Percentiles rank a stretch among this genome's conserved stretches.
phyloP scores from a whole-genome alignment of 2,329 filamentous ascomycete species.

The Colletotrichum cuscutae region DNA sequence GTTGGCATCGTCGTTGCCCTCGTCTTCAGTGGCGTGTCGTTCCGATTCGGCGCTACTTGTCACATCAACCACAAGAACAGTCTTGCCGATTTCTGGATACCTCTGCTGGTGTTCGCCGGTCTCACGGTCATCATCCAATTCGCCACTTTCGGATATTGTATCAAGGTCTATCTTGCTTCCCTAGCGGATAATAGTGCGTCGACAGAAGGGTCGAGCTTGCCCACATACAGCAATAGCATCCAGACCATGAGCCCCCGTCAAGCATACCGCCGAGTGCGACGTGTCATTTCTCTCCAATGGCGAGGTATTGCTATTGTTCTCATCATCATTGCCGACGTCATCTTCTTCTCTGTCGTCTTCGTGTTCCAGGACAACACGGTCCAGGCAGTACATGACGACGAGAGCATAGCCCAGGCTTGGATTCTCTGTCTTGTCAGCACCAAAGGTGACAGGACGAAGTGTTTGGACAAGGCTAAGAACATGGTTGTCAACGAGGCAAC shows the following conservation, averaged over 20 bases:
- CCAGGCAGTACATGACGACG: conserved; percentile 65
- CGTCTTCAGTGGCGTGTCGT: conserved; percentile 90
- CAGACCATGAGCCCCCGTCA: conserved; percentile 84
- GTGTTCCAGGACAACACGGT: conserved; percentile 85
- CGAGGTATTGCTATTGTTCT: conserved; percentile 89
- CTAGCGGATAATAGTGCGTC: conserved; percentile 77
- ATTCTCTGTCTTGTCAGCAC: conserved; percentile 73
- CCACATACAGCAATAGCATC: conserved; percentile 80
- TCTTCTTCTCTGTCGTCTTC: conserved; percentile 94
- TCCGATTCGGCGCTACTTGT: conserved; percentile 90
- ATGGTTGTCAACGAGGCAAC: conserved; percentile 81
- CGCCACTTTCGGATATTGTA: conserved; percentile 88
- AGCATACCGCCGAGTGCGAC: conserved; percentile 85
- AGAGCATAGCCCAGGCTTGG: conserved; percentile 70
- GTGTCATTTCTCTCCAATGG: conserved; percentile 94
- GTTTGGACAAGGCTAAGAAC: conserved; percentile 66
- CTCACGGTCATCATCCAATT: conserved; percentile 84
- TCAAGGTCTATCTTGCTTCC: conserved; percentile 92
- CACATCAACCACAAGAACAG: conserved; percentile 94
- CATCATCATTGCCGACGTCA: conserved; percentile 89
- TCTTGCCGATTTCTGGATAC: conserved; percentile 89
- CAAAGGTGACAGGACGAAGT: conserved; percentile 71
- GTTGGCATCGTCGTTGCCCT: conserved; percentile 81
- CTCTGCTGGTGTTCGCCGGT: conserved; percentile 81
- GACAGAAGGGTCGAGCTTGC: conserved; percentile 77